Evolutionary conservation across 2,329 filamentous ascomycete genomes (phyloP).

Genomic region (Colletotrichum melonis): DNA sequence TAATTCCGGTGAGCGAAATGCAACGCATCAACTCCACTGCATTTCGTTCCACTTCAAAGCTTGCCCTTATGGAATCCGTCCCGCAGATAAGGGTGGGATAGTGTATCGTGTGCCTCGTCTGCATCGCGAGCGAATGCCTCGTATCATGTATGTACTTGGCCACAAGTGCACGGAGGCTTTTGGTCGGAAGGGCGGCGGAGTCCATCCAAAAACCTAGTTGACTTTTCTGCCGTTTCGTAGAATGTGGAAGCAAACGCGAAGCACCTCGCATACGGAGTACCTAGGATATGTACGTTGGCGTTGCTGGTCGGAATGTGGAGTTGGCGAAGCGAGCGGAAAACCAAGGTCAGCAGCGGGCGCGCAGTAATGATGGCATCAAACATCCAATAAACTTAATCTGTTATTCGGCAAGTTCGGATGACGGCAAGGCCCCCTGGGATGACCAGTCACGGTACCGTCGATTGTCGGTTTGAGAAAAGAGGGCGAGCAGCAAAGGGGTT

Average conservation of each 20-base stretch:
- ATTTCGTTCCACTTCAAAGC: constrained; percentile 17
- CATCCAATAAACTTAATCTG: constrained; percentile 28
- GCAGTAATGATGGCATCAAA: constrained; percentile 21
- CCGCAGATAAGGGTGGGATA: background rate
- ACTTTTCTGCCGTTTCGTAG: background rate
- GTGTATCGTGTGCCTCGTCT: constrained; percentile 7
- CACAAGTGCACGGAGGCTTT: background rate
- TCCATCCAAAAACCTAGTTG: background rate
- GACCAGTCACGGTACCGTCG: background rate
- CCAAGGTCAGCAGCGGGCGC: background rate
- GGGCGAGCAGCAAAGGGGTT: background rate
- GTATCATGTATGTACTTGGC: constrained; percentile 3
- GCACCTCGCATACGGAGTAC: background rate
- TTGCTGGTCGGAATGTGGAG: background rate
- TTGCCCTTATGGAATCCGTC: background rate
- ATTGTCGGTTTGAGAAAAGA: constrained; percentile 24
- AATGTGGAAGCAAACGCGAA: background rate
- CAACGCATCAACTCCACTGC: constrained; percentile 10
- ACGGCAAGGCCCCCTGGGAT: constrained; percentile 6
- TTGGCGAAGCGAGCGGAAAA: background rate
- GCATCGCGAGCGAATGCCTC: background rate
- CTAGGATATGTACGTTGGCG: no score
- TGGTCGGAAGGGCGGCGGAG: background rate
- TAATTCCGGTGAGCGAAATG: background rate
- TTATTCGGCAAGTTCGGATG: constrained; percentile 27